These are phyloP conservation scores for Pseudoneurospora amorphoporcata DNA, from an alignment of 495 filamentous ascomycete species.

Conservation along the genomic window DNA sequence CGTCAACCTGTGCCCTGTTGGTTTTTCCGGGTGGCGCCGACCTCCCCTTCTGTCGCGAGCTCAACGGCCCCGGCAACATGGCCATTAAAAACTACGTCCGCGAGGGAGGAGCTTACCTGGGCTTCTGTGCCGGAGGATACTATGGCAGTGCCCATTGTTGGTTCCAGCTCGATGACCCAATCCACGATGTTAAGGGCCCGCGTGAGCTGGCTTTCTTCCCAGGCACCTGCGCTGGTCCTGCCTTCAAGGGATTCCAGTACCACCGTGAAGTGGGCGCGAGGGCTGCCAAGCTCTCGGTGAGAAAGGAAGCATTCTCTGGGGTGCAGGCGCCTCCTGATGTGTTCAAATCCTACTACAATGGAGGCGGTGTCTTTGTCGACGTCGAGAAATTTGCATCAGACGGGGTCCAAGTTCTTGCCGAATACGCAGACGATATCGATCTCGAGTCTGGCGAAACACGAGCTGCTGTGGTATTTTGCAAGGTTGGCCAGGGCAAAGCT, in stretches of 20 bases:
- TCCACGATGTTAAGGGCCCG: slow-evolving; percentile 75
- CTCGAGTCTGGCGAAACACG: slow-evolving; percentile 60
- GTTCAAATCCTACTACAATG: slow-evolving; percentile 85
- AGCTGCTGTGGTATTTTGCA: slow-evolving; percentile 81
- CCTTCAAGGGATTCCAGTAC: slow-evolving; percentile 88
- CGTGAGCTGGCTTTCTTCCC: slow-evolving; percentile 86
- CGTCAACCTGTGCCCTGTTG: slow-evolving; percentile 71
- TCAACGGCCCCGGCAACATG: slow-evolving; percentile 83
- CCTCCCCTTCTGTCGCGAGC: slow-evolving; percentile 74
- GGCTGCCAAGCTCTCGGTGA: slow-evolving; percentile 57
- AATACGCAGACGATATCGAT: slow-evolving; percentile 63
- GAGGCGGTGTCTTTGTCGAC: slow-evolving; percentile 90
- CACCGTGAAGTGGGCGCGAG: slow-evolving; percentile 77
- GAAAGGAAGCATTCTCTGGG: slow-evolving; percentile 46
- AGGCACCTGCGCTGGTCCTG: slow-evolving; percentile 72
- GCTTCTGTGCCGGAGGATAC: slow-evolving; percentile 92
- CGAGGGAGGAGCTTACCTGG: slow-evolving; percentile 75
- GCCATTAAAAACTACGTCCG: slow-evolving; percentile 76
- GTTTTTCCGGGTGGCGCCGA: slow-evolving; percentile 96
- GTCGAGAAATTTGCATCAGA: slow-evolving; percentile 48
- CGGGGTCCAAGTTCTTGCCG: slow-evolving; percentile 74
- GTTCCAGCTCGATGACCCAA: slow-evolving; percentile 77
- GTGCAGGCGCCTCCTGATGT: slow-evolving; percentile 44
- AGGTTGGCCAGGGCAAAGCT: slow-evolving; percentile 72
- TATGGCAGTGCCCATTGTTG: slow-evolving; percentile 75